Percentiles rank a stretch among this genome's conserved stretches.
Conservation (phyloP, 169 alveolate genomes). For the Eimeria mitis region DNA sequence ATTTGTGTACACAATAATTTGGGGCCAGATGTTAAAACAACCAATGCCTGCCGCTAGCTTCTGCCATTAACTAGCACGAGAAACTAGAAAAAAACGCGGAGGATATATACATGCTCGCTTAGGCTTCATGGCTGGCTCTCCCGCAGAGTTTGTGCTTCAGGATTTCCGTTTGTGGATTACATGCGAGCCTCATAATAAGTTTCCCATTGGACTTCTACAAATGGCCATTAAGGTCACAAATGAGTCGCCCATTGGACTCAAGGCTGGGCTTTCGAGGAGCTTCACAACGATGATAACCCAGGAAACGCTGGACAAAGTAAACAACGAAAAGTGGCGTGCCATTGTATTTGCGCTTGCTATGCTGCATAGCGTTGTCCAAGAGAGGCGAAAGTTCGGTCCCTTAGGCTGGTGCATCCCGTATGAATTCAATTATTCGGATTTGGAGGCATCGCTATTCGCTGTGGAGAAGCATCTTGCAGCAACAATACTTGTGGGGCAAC, state of each 20-base stretch:
- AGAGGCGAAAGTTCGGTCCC: slow-evolving; percentile 97
- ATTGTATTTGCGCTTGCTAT: slow-evolving; percentile 95
- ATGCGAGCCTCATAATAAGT: slow-evolving; percentile 95
- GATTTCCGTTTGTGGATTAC: slow-evolving; percentile 90
- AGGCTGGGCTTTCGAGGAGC: slow-evolving; percentile 97
- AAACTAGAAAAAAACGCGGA: not conserved
- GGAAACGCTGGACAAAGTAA: slow-evolving; percentile 97
- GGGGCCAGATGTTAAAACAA: not conserved
- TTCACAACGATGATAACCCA: slow-evolving; percentile 94
- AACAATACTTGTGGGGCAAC: slow-evolving; percentile 89
- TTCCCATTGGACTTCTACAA: slow-evolving; percentile 98
- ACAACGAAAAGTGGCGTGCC: slow-evolving; percentile 96
- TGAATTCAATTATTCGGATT: slow-evolving; percentile 97
- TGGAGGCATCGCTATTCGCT: slow-evolving; percentile 97
- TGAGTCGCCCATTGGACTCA: slow-evolving; percentile 98
- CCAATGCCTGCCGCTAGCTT: not conserved
- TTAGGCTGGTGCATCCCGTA: slow-evolving; percentile 99
- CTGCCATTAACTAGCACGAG: not conserved
- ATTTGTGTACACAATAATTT: not conserved
- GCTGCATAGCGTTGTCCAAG: slow-evolving; percentile 91
- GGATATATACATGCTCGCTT: no score
- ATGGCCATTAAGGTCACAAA: slow-evolving; percentile 97
- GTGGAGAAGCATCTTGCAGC: slow-evolving; percentile 97
- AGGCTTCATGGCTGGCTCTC: slow-evolving; percentile 26
- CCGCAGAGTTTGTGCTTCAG: slow-evolving; percentile 89